Base-by-base conservation (phyloP, 1,284 basidiomycete species). In the Tilletia walkeri region DNA sequence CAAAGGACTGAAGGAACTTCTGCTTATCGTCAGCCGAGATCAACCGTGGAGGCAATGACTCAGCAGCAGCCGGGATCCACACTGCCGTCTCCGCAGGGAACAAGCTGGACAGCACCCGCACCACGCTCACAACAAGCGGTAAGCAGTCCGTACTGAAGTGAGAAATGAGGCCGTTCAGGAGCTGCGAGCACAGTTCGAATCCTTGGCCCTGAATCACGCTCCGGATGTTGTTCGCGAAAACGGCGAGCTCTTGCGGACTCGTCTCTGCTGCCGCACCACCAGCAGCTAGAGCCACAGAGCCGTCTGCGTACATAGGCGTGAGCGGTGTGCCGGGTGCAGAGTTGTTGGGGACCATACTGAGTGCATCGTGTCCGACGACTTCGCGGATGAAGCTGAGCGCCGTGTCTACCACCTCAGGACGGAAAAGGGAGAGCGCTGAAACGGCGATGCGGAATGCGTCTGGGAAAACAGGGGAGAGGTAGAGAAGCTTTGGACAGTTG, bases 71-170 rank as follows among this genome's bases (percentile, higher is more conserved):
- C 1, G 90, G 89, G 16, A 94, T 84, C 91, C 93, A 95, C 10
- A 86, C 81, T 20, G 90, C 85, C 67, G 95, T 84, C 79, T 91
- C 89, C 6, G 86, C 83, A 0, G 91, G 87, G 87, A 91, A 92
- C 14, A 89, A 82, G 39, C 86, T 85, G 39, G 90, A 88, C 63
- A 95, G 83, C 39, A 89, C 86, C 47, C 92, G 88, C 80, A 97
- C 88, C 74, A 96, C 89, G 1, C 90, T 89, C 59, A 93, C 88
- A 45, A 94, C 90, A 59, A 87, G 84, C 6, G 91, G 88, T 38
- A 90, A 87, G 1, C 89, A 88, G 73, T 98, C 95, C 78, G 95
- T 94, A 2, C 92, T 92, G 83, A 95, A 98, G 71, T 91, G 90
- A 39, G 76, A 71, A 6, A 94, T 89, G 18, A 97, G 86, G 2